Conservation (phyloP, 2,329 filamentous ascomycete species). For the Colletotrichum navitas region DNA sequence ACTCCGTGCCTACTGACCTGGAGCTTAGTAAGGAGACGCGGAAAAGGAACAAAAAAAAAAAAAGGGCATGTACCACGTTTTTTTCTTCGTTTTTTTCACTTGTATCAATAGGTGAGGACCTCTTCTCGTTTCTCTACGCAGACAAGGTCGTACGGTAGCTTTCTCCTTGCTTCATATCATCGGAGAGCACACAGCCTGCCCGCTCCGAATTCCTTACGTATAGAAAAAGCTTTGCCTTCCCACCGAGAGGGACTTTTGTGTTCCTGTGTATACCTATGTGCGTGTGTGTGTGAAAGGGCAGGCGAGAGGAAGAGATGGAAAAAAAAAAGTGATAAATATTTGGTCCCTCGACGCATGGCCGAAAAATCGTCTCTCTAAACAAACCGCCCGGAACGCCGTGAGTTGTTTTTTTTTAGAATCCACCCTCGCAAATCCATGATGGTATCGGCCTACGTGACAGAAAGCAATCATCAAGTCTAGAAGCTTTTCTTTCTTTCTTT, state of each 20-base stretch:
- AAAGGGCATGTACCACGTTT: conserved; percentile 39
- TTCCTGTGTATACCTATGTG: not conserved
- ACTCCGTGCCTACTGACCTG: conserved; percentile 54
- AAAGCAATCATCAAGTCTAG: conserved; percentile 42
- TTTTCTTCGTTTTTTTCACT: not conserved
- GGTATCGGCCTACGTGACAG: conserved; percentile 43
- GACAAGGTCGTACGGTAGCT: conserved; percentile 20
- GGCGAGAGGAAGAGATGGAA: not conserved
- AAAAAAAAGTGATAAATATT: not conserved
- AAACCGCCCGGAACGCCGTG: conserved; percentile 39
- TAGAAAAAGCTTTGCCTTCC: not conserved
- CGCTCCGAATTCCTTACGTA: not conserved
- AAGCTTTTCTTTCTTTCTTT: conserved; percentile 22
- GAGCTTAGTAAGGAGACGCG: conserved; percentile 42
- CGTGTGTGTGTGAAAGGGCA: not conserved
- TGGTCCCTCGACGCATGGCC: conserved; percentile 32
- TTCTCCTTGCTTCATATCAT: conserved; percentile 14
- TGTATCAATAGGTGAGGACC: conserved; percentile 42
- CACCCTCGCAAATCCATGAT: conserved; percentile 43
- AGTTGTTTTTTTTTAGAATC: conserved; percentile 25
- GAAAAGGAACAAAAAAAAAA: conserved; percentile 22
- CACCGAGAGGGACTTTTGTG: not conserved
- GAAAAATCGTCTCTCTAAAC: conserved; percentile 12
- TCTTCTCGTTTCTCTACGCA: conserved; percentile 21
- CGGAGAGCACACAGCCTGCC: not conserved